Evolutionary conservation across 2,329 filamentous ascomycete genomes (phyloP), one percentile per base, ranked within the genome.

Genomic region (Xylariomycetidae sp.): DNA sequence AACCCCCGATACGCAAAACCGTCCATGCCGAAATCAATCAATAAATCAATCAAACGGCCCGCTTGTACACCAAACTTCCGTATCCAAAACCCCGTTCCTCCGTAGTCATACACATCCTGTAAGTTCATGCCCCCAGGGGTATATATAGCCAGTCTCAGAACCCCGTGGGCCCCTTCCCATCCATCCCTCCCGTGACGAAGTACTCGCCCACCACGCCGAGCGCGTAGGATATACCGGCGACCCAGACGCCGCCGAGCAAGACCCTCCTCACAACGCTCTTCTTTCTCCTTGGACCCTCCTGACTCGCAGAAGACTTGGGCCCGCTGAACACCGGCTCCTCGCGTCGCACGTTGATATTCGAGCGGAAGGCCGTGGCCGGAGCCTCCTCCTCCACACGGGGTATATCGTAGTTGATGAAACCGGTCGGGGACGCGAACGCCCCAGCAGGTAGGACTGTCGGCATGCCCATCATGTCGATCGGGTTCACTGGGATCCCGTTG

Each of bases 351-450:
- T 68, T 59, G 31, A 65, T 63, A 38, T 60, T 61, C 24, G 65
- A 64, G 29, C 59, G 58, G 51, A 66, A 63, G 18, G 48, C 34
- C 14, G 60, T 56, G 9, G 52, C 42, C 23, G 47, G 46, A 10
- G 37, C 19, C 15, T 53, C 42, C 12, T 50, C 53, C 6, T 57
- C 53, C 27, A 52, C 44, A n/a, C 43, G 50, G 23, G 53, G 61
- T 26, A 57, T 38, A 39, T 79, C 72, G 43, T 79, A 74, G 43
- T 79, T 80, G 26, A 82, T 72, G 47, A 78, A 82, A 1, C 76
- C 78, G 1, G 77, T 82, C 1, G 78, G 77, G 20, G 72, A 78
- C 13, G 76, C 74, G 50, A 78, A 82, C 32, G 72, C 70, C 4
- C 74, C 74, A 5, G 72, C 70, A 3, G 64, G 56, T 4, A 57